Evolutionary conservation across 2,329 filamentous ascomycete species (phyloP), one percentile per base, ranked within the genome.

Genomic region (Botrytis porri): DNA sequence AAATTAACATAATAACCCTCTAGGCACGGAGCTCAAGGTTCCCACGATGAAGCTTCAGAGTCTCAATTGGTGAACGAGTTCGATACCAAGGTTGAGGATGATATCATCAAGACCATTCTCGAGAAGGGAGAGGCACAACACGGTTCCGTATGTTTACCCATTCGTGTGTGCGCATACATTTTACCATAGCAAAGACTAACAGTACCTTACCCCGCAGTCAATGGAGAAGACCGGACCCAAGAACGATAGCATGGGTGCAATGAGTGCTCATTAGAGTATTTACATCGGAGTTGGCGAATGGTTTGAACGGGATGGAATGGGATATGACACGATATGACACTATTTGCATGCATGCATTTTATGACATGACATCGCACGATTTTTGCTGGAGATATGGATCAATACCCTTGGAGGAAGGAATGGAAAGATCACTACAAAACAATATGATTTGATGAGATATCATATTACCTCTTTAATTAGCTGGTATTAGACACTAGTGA

Each of bases 11-110:
- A 22, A 2, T 25, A 32, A 25, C 18, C 18, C 18, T 63, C 37
- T 57, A 97, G 94, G 83, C 94, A 97, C 82, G 95, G 95, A 77
- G 89, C 88, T 62, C 94, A 97, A 82, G 95, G 95, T 73, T 88
- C 90, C 74, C 85, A 92, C 61, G 92, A 98, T 80, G 84, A 85
- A 16, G 94, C 95, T 14, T 92, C 93, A 78, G 93, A 97, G 77
- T 83, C 86, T 61, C 86, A 86, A 64, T 86, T 99, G 7, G 91
- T 96, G 80, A 92, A 90, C 77, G 95, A 98, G 84, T 99, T 99
- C 78, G 94, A 93, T 77, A 95, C 93, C 22, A 84, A 86, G 78
- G 86, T 90, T 71, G 91, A 94, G 37, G 95, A 98, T 12, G 92
- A 95, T 0, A 90, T 92, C 74, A 91, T 98, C 80, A 89, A 89